Evolutionary conservation across 2,329 filamentous ascomycete species (phyloP), one percentile per base, ranked within the genome.

Genomic region (Stylonectria norvegica): DNA sequence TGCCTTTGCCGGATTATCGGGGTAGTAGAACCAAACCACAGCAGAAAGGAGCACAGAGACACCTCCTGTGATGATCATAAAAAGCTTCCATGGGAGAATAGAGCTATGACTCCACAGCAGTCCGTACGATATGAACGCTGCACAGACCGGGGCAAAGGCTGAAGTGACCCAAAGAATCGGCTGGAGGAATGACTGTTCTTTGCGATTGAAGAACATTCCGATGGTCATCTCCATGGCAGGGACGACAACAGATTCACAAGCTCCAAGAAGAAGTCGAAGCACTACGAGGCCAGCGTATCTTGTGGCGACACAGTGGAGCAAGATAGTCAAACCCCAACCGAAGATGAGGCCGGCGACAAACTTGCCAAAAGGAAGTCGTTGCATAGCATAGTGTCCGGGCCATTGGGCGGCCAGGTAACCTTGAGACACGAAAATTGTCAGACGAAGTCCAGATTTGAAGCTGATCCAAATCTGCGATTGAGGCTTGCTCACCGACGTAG

Each of bases 161-260:
- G 60, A 55, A 5, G 57, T 57, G 8, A 55, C 59, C 61, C 60
- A 66, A 27, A 65, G 57, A 9, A 65, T 52, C 3, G 55, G 53
- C 0, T 65, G 62, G 3, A 65, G 37, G 17, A 57, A 57, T 0
- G 57, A 55, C 9, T 62, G 60, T 34, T 66, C 62, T n/a, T 57
- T 47, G 1, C 57, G 60, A 16, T 55, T 62, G 47, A 66, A 65
- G 45, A 66, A 66, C 63, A 66, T 66, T 36, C 60, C 62, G 7
- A 68, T 62, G 0, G 66, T 68, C 34, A 68, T 62, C 20, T 68
- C 66, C 52, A 68, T 62, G 2, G 64, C 65, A 0, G 66, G 66
- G 2, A 69, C 62, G 4, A 69, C 51, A 8, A 59, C 58, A 0
- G 64, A 55, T 40, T 68, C 65, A 1, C 56, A 52, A 11, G 57